phyloP scores from a whole-genome alignment of 2,329 filamentous ascomycete genomes.

The Stylonectria norvegica region DNA sequence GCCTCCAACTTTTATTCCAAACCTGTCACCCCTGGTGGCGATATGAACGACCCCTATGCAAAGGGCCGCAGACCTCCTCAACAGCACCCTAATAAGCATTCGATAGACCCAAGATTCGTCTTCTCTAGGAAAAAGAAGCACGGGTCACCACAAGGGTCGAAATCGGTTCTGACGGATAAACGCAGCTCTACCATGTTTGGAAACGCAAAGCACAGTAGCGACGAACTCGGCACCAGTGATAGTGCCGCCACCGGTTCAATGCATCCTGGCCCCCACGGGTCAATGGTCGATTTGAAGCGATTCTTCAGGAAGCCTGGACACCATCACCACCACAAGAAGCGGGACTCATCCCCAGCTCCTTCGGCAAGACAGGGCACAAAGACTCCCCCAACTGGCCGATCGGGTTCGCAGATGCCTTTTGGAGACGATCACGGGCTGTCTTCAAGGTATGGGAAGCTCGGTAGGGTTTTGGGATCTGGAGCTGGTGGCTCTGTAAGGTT shows the following conservation, averaged over 20 bases:
- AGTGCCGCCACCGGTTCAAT: constrained; percentile 21
- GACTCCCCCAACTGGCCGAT: constrained; percentile 45
- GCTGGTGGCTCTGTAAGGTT: constrained; percentile 91
- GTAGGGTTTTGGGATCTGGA: constrained; percentile 87
- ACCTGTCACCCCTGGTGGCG: constrained; percentile 74
- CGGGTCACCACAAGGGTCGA: constrained; percentile 52
- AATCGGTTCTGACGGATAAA: constrained; percentile 53
- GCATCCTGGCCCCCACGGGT: constrained; percentile 54
- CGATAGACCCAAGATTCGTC: constrained; percentile 77
- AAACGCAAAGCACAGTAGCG: constrained; percentile 35
- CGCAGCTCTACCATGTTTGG: constrained; percentile 43
- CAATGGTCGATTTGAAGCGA: constrained; percentile 93
- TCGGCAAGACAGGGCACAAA: constrained; percentile 49
- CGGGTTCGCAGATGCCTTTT: constrained; percentile 72
- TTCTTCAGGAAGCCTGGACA: constrained; percentile 82
- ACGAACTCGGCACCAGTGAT: constrained; percentile 30
- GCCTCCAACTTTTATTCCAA: constrained; percentile 65
- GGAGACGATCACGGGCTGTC: constrained; percentile 88
- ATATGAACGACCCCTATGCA: constrained; percentile 83
- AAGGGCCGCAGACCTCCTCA: constrained; percentile 73
- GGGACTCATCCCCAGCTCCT: constrained; percentile 61
- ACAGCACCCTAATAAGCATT: constrained; percentile 55
- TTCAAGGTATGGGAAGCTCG: constrained; percentile 93
- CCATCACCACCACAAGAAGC: constrained; percentile 71
- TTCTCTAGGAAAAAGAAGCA: constrained; percentile 74